Conservation (phyloP, 495 filamentous ascomycete genomes). For the Xylaria flabelliformis region DNA sequence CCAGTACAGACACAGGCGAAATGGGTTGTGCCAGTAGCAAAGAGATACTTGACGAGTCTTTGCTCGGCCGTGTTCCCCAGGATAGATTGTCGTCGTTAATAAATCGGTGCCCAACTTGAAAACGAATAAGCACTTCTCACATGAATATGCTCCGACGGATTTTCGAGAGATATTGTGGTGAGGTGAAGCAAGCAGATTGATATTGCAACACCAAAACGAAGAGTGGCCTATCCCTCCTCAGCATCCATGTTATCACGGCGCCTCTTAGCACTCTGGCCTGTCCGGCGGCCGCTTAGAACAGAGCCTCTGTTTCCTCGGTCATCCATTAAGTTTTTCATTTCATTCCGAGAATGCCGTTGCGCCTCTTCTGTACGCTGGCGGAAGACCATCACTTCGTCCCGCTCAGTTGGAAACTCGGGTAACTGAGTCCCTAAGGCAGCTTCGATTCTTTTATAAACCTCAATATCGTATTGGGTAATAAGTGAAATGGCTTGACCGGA, state of each 20-base stretch:
- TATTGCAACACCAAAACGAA: background rate
- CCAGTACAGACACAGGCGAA: background rate
- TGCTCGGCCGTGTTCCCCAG: background rate
- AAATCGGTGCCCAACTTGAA: background rate
- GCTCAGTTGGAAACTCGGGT: slow-evolving; percentile 66
- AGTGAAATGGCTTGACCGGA: slow-evolving; percentile 81
- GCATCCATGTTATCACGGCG: slow-evolving; percentile 81
- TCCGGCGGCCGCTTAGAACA: slow-evolving; percentile 59
- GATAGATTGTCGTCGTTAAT: background rate
- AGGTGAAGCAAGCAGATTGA: background rate
- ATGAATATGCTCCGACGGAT: background rate
- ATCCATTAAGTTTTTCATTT: slow-evolving; percentile 86
- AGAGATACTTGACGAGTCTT: background rate
- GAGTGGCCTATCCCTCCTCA: slow-evolving; percentile 66
- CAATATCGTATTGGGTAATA: slow-evolving; percentile 91
- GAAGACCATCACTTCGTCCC: slow-evolving; percentile 90
- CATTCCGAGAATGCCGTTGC: slow-evolving; percentile 76
- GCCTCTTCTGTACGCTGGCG: slow-evolving; percentile 81
- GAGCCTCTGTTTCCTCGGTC: slow-evolving; percentile 71
- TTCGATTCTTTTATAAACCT: slow-evolving; percentile 86
- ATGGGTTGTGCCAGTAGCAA: background rate
- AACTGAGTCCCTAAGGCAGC: slow-evolving; percentile 78
- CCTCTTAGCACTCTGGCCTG: slow-evolving; percentile 50
- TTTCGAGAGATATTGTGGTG: background rate
- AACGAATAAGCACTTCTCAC: background rate